Base-by-base conservation (phyloP, 768 basidiomycete genomes). In the Rhodotorula kratochvilovae region DNA sequence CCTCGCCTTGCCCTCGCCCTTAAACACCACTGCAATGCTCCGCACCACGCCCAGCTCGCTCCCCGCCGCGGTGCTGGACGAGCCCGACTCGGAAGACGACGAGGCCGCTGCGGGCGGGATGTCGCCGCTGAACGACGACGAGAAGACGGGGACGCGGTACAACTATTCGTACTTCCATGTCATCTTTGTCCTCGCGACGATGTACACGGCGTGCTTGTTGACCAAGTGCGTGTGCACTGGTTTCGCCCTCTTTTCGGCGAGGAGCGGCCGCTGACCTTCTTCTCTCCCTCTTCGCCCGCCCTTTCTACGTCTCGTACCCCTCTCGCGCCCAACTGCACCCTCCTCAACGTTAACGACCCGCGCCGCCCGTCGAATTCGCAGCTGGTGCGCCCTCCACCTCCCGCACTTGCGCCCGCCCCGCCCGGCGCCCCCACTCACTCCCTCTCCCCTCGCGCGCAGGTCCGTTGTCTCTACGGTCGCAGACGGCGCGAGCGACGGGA, bases 101-200 rank as follows among this genome's bases (percentile, higher is more conserved):
- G 90, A 92, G 0, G 89, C 90, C 3, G 80, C 80, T 76, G 77
- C 50, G 73, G 77, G 21, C 84, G 36, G 88, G 88, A 39, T 39
- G 12, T 63, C 68, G 42, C 66, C 70, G 11, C 42, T 67, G 25
- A 67, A 88, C 61, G 96, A 99, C 77, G 96, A 99, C 74, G 96
- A 99, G 82, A 87, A 90, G 45, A 85, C 89, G 53, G 93, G 92
- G 21, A 95, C 92, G 16, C 89, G 92, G 70, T 99, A 98, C 82
- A 96, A 96, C 73, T 99, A 99, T 80, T 87, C 92, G 3, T 99
- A 93, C 92, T 98, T 99, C 87, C 96, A 99, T 79, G 82, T 97
- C 80, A 97, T 99, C 77, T 99, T 98, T 79, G 87, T 90, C 56
- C 89, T 98, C 76, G 96, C 88, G 39, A 84, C 92, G 23, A 98